Evolutionary conservation across 495 filamentous ascomycete species (phyloP).

Genomic region (Hypoxylon rickii): DNA sequence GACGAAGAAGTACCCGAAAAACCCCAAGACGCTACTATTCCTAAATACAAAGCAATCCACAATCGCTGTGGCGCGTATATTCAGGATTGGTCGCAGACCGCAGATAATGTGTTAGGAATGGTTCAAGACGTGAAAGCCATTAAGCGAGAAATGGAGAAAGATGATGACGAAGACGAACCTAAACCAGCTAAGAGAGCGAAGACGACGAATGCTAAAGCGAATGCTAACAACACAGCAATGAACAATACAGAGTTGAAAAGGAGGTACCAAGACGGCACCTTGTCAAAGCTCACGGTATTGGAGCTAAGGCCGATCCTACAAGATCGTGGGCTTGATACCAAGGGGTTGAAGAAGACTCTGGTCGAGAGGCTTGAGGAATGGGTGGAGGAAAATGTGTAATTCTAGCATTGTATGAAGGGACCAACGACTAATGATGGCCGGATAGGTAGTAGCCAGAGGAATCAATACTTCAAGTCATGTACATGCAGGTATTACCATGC

Average conservation of each 20-base stretch:
- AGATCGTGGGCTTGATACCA: slow-evolving; percentile 61
- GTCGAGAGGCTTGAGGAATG: slow-evolving; percentile 77
- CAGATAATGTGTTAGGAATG: slow-evolving; percentile 36
- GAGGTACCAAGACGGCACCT: slow-evolving; percentile 59
- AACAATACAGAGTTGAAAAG: slow-evolving; percentile 63
- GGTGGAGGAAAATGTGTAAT: slow-evolving; percentile 62
- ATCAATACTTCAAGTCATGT: too few species aligned
- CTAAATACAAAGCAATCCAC: slow-evolving; percentile 77
- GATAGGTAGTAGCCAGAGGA: too few species aligned
- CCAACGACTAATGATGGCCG: too few species aligned
- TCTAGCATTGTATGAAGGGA: too few species aligned
- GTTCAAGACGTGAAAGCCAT: slow-evolving; percentile 37
- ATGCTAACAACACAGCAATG: slow-evolving; percentile 37
- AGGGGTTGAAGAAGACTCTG: slow-evolving; percentile 79
- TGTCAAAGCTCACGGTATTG: slow-evolving; percentile 74
- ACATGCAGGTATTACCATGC: too few species aligned
- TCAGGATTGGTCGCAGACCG: slow-evolving; percentile 68
- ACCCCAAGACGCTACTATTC: slow-evolving; percentile 81
- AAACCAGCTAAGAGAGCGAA: slow-evolving; percentile 47
- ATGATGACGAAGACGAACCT: slow-evolving; percentile 44
- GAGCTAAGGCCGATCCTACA: slow-evolving; percentile 70
- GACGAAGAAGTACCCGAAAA: slow-evolving; percentile 87
- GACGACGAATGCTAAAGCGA: slow-evolving; percentile 29
- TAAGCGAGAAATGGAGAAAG: slow-evolving; percentile 48
- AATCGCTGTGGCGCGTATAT: slow-evolving; percentile 83